Conservation (phyloP, 1,284 basidiomycete species). For the Anthracocystis panici-leucophaei region DNA sequence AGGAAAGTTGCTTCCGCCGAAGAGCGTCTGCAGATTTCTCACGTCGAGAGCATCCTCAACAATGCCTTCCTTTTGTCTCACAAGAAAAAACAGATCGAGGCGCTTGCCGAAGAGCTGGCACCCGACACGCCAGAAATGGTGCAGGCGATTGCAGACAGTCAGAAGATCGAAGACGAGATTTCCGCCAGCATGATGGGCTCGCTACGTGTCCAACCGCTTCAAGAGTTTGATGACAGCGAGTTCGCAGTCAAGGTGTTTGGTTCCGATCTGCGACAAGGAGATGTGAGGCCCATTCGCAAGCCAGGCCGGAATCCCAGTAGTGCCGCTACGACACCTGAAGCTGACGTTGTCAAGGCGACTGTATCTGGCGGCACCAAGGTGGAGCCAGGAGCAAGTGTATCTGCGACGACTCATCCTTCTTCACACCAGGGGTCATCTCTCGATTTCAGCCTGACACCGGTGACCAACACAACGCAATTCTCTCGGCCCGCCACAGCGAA, state of each 20-base stretch:
- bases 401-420: background rate
- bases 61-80: constrained; percentile 26
- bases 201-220: constrained; percentile 33
- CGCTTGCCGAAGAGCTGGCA: constrained; percentile 31
- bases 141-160: constrained; percentile 45
- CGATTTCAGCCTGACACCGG: constrained; percentile 6
- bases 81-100: constrained; percentile 38
- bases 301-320: constrained; percentile 3
- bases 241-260: constrained; percentile 43
- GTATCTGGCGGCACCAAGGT: constrained; percentile 11
- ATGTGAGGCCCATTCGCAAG: constrained; percentile 29
- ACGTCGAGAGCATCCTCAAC: constrained; percentile 40
- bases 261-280: constrained; percentile 34
- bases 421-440: constrained; percentile 3
- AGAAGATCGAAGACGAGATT: constrained; percentile 43
- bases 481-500: constrained; percentile 18
- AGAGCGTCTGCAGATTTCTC: constrained; percentile 38
- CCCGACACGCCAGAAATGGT: constrained; percentile 44
- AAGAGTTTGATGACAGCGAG: constrained; percentile 39
- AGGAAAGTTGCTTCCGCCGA: constrained; percentile 35
- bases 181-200: constrained; percentile 41
- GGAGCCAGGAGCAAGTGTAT: constrained; percentile 8
- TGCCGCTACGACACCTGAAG: constrained; percentile 26
- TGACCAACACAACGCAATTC: constrained; percentile 9
- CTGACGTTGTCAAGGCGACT: constrained; percentile 2